Percentiles rank a stretch among this genome's conserved stretches.
Conservation (phyloP, 495 filamentous ascomycete genomes). For the Friedmanniomyces simplex region DNA sequence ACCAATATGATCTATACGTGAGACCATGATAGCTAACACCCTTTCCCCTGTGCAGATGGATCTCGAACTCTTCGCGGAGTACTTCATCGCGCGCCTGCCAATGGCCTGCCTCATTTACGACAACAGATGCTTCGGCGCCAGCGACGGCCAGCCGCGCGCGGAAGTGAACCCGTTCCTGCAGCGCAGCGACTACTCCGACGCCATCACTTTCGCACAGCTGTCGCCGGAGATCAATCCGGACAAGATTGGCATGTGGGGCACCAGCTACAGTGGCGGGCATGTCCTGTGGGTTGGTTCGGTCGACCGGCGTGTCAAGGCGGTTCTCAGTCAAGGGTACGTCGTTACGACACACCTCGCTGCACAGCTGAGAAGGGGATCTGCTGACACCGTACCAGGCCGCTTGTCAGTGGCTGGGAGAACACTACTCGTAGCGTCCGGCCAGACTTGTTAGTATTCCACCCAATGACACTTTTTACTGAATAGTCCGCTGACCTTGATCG, state of each 20-base stretch:
- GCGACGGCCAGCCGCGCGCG: conserved; percentile 23
- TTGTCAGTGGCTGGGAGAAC: conserved; percentile 6
- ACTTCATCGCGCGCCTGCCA: conserved; percentile 24
- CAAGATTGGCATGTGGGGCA: conserved; percentile 32
- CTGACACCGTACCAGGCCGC: conserved; percentile 1
- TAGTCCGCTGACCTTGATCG: too few relatives aligned
- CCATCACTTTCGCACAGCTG: conserved; percentile 25
- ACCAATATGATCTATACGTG: too few relatives aligned
- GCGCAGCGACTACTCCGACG: conserved; percentile 27
- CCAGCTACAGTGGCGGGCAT: conserved; percentile 27
- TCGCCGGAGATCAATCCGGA: conserved; percentile 22
- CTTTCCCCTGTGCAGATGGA: too few relatives aligned
- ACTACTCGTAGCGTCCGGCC: conserved; percentile 5
- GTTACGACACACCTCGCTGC: not conserved
- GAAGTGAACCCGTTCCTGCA: conserved; percentile 29
- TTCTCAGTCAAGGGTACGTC: not conserved
- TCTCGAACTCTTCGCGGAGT: conserved; percentile 22
- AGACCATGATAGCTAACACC: too few relatives aligned
- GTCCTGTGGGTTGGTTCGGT: conserved; percentile 27
- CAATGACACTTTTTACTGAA: too few relatives aligned
- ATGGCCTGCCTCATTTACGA: conserved; percentile 29
- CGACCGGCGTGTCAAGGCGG: conserved; percentile 15
- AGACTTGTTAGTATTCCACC: too few relatives aligned
- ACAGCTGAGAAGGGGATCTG: not conserved
- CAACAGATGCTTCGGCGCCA: conserved; percentile 29